These are phyloP conservation scores for Phytophthora sp. DNA, from an alignment of 352 stramenopile species.

Conservation along the genomic window DNA sequence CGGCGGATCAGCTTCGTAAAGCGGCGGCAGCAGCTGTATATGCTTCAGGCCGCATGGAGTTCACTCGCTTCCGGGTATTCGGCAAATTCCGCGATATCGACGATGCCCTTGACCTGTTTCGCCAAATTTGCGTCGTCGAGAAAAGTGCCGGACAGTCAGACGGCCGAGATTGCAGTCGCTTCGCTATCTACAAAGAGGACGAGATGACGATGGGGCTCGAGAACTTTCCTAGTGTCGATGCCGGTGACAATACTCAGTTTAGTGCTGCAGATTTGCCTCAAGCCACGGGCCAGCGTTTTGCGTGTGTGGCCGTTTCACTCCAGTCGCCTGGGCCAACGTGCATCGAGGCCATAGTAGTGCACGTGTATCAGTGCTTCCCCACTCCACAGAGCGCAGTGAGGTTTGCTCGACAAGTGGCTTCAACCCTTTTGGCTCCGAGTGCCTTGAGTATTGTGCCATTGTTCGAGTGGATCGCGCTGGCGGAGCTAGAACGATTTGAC, in stretches of 20 bases:
- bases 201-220: slow-evolving; percentile 83
- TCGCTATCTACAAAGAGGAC: slow-evolving; percentile 84
- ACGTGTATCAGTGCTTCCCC: slow-evolving; percentile 85
- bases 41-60: slow-evolving; percentile 10
- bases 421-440: slow-evolving; percentile 49
- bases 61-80: slow-evolving; percentile 72
- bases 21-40: slow-evolving; percentile 12
- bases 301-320: slow-evolving; percentile 64
- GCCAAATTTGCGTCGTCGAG: slow-evolving; percentile 67
- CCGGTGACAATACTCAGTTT: slow-evolving; percentile 38
- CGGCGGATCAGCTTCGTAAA: slow-evolving; percentile 33
- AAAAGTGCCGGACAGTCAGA: slow-evolving; percentile 24
- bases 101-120: slow-evolving; percentile 72
- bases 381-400: slow-evolving; percentile 79
- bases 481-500: slow-evolving; percentile 78
- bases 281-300: slow-evolving; percentile 74
- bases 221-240: slow-evolving; percentile 52
- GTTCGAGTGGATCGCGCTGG: slow-evolving; percentile 78
- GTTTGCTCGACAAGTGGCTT: slow-evolving; percentile 65
- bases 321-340: slow-evolving; percentile 26
- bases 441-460: slow-evolving; percentile 74
- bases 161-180: slow-evolving; percentile 53
- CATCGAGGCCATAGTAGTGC: slow-evolving; percentile 63
- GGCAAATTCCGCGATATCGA: slow-evolving; percentile 75
- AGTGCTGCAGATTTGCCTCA: slow-evolving; percentile 51